These are phyloP conservation scores for Ilyonectria destructans DNA, from an alignment of 2,329 filamentous ascomycete species.

Conservation along the genomic window DNA sequence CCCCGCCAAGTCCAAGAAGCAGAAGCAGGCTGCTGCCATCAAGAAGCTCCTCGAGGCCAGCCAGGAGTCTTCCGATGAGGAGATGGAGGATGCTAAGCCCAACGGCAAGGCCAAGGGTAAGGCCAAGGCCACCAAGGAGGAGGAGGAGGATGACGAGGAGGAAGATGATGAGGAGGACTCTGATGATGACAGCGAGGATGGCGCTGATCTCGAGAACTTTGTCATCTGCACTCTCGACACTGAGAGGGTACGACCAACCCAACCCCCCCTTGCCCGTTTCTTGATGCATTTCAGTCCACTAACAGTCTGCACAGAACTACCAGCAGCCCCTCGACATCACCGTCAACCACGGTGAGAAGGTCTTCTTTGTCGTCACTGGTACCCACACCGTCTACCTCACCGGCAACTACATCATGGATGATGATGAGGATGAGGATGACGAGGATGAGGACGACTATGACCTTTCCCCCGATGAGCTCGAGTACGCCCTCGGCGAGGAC, in stretches of 20 bases:
- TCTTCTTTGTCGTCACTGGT: slow-evolving; percentile 93
- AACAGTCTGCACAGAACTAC: slow-evolving; percentile 77
- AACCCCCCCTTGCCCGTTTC: background rate
- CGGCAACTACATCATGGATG: slow-evolving; percentile 92
- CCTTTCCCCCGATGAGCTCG: slow-evolving; percentile 85
- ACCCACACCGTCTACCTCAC: slow-evolving; percentile 94
- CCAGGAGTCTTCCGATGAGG: slow-evolving; percentile 75
- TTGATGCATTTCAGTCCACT: slow-evolving; percentile 35
- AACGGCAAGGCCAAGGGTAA: slow-evolving; percentile 76
- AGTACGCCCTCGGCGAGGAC: slow-evolving; percentile 80
- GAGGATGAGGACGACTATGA: slow-evolving; percentile 85
- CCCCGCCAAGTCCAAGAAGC: slow-evolving; percentile 90
- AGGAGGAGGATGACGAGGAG: slow-evolving; percentile 72
- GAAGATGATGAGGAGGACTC: slow-evolving; percentile 74
- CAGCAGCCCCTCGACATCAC: slow-evolving; percentile 97
- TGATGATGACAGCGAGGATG: slow-evolving; percentile 75
- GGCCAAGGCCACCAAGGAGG: slow-evolving; percentile 74
- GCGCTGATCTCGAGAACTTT: slow-evolving; percentile 85
- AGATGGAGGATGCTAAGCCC: slow-evolving; percentile 80
- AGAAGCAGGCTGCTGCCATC: slow-evolving; percentile 82
- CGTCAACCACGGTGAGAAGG: slow-evolving; percentile 87
- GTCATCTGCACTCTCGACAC: slow-evolving; percentile 97
- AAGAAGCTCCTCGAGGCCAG: slow-evolving; percentile 84
- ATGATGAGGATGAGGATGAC: slow-evolving; percentile 75
- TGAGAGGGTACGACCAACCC: slow-evolving; percentile 77